Percentiles rank a stretch among this genome's conserved stretches.
These are phyloP conservation scores for Cryptosporidium sp. DNA, from an alignment of 169 alveolate species.

Conservation along the genomic window DNA sequence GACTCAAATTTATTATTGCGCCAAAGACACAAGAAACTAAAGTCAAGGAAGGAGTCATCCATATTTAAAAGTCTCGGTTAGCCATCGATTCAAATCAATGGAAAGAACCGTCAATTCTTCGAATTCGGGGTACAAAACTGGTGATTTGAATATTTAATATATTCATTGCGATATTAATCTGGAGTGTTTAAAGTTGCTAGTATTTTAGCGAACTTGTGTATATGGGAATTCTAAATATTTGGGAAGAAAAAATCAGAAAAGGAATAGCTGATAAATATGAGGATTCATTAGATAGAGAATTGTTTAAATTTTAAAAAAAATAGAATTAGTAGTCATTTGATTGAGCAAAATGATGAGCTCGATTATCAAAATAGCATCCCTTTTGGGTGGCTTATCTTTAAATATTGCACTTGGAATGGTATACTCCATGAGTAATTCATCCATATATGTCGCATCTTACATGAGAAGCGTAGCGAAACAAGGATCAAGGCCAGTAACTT, in stretches of 20 bases:
- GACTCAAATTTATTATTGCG: background rate
- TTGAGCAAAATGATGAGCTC: background rate
- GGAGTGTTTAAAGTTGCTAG: background rate
- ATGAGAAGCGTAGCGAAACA: conserved; percentile 20
- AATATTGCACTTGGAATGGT: conserved; percentile 69
- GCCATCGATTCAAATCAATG: background rate
- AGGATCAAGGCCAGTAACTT: conserved; percentile 12
- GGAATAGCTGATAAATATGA: background rate
- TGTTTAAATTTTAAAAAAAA: background rate
- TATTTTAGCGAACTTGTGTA: background rate
- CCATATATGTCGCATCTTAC: conserved; percentile 68
- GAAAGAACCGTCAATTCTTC: background rate
- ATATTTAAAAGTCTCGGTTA: background rate
- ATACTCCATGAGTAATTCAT: conserved; percentile 60
- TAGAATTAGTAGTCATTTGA: background rate
- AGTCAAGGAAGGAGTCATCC: background rate
- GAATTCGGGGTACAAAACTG: background rate
- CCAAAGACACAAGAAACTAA: background rate
- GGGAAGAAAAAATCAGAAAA: background rate
- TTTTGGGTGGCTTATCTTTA: conserved; percentile 53
- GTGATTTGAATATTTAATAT: background rate
- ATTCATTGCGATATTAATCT: background rate
- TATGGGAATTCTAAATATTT: no score
- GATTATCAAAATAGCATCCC: background rate
- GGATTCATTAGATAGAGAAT: background rate